Conservation (phyloP, 116 monocot genomes). For the Phalaenopsis hybrid region DNA sequence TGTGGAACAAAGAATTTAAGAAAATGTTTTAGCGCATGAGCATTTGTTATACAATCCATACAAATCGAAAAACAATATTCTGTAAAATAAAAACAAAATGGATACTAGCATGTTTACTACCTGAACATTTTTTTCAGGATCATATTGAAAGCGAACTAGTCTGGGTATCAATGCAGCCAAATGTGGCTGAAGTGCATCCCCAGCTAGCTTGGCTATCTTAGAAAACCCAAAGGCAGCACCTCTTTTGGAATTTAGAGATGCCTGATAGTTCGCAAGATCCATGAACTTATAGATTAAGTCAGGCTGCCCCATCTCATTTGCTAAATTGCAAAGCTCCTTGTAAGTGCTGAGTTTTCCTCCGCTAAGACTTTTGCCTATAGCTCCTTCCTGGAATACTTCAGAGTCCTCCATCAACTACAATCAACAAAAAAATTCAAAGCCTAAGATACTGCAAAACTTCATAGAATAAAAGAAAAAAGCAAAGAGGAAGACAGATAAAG, state of each 20-base stretch:
- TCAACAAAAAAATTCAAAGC: neutral
- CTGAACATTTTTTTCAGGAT: slow-evolving; percentile 99
- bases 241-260: slow-evolving; percentile 91
- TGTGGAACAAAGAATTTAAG: neutral
- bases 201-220: slow-evolving; percentile 95
- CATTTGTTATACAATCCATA: neutral
- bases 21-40: neutral
- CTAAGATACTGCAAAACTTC: neutral
- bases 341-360: slow-evolving; percentile 95
- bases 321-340: slow-evolving; percentile 91
- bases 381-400: slow-evolving; percentile 96
- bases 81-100: neutral
- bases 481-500: neutral
- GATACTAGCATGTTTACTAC: slow-evolving; percentile 23
- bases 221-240: slow-evolving; percentile 99
- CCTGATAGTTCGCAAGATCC: slow-evolving; percentile 98
- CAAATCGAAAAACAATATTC: neutral
- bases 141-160: slow-evolving; percentile 91
- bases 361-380: slow-evolving; percentile 65
- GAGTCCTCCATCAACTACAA: slow-evolving; percentile 61
- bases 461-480: slow-evolving; percentile 6
- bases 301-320: slow-evolving; percentile 99
- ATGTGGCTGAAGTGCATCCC: slow-evolving; percentile 87
- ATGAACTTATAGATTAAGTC: slow-evolving; percentile 96
- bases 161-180: slow-evolving; percentile 67